Base-by-base conservation (phyloP, 129 eudicot species). In the Saposhnikovia divaricata region DNA sequence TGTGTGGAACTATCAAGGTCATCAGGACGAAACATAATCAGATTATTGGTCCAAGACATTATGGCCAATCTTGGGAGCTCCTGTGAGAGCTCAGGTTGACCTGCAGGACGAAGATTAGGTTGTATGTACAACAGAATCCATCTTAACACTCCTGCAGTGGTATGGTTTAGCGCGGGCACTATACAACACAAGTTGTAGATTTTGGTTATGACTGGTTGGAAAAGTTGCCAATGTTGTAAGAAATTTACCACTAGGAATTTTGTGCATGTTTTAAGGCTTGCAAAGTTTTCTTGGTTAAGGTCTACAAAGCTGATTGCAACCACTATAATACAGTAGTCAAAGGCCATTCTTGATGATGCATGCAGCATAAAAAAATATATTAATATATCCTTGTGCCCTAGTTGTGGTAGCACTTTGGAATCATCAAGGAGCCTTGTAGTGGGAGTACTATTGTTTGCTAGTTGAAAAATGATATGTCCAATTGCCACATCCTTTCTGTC, bases 21-120 rank as follows among this genome's bases (percentile, higher is more conserved):
- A 69, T 85, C 93, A 4, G 90, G 95, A 63, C 76, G 86, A 42
- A 93, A 88, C 63, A 81, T 89, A 76, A 83, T 93, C 71, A 88
- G 97, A 86, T 80, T 93, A 77, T 71, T 88, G 71, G 96, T 91
- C 68, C 92, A 91, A 76, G 98, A 93, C 78, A 78, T 87, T 83
- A 83, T 79, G 85, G 84, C 92, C 53, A 84, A 85, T 89, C 90
- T 82, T 9, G 96, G 97, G 81, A 92, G 94, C 86, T 92, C 97
- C 23, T 89, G 94, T 82, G 97, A 92, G 84, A 89, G 94, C 84
- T 88, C 97, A 27, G 94, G 90, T 38, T 55, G 72, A 77, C 25
- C 6, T 34, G 37, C 37, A 77, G 48, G 47, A 77, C 25, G 40
- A 57, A 51, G 42, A 45, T 75, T 57, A 55, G 53, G 72, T 38